Base-by-base conservation (phyloP, 306 rosid species). In the Fagus crenata region DNA sequence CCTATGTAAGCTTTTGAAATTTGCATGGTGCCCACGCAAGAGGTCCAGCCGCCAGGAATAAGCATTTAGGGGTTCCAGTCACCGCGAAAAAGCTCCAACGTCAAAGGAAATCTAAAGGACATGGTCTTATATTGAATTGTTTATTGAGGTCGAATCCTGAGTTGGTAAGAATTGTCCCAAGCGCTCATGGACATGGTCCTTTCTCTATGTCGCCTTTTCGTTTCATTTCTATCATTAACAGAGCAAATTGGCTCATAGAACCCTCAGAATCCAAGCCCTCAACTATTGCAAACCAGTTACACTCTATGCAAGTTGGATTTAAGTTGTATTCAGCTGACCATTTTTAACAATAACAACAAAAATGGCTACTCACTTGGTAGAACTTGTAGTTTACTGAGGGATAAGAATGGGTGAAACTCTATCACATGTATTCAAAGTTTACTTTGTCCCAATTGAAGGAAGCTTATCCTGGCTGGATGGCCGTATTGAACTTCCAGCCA, bases 401-500 rank as follows among this genome's bases (percentile, higher is more conserved):
- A 69, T 72, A 72, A 64, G 65, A 85, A 81, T 81, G 75, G 71
- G 73, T 51, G 72, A 68, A 72, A 74, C 73, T 69, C 18, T 53
- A 55, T 68, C 63, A 43, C 56, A 64, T 83, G 71, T 49, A 67
- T 61, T 78, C 71, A 3, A 72, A 53, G 78, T 77, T 85, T 74
- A 84, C 81, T 88, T 86, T 69, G 88, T 75, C 78, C 88, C 91
- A 53, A 87, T 80, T 22, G 91, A 85, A 39, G 91, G 87, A 82
- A 86, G 76, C 18, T 84, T 83, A 77, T 88, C 90, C 89, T 84
- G 86, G 86, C 79, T 76, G 59, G 96, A 71, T 64, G 92, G 95
- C 75, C 75, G 86, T 77, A 87, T 78, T 67, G 90, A 77, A 81
- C 78, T 86, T 77, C 90, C 93, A 37, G 85, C 65, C 12, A 84